A percentile compares a stretch with the other conserved stretches of the same genome.
Conservation (phyloP, 2,329 filamentous ascomycete species). For the Clarireedia monteithiana region DNA sequence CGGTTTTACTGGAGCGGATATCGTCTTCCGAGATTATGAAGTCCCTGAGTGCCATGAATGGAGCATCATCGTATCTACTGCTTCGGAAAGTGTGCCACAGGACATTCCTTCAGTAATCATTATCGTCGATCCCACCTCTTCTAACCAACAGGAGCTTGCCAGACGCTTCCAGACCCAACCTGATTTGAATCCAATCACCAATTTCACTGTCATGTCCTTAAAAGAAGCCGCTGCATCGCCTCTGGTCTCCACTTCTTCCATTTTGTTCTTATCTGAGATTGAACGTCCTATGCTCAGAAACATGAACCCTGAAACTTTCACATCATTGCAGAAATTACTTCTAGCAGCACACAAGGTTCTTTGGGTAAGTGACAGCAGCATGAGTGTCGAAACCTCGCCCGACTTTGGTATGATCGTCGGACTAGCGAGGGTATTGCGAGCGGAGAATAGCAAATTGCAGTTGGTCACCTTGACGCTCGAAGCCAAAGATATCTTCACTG, state of each 20-base stretch:
- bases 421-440: not conserved
- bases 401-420: not conserved
- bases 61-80: not conserved
- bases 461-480: not conserved
- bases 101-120: not conserved
- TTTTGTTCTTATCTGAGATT: slow-evolving; percentile 3
- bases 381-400: slow-evolving; percentile 16
- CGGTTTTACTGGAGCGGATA: not conserved
- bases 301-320: not conserved
- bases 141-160: not conserved
- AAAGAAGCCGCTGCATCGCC: not conserved
- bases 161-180: not conserved
- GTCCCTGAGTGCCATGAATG: not conserved
- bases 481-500: not conserved
- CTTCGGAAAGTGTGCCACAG: not conserved
- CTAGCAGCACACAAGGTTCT: slow-evolving; percentile 29
- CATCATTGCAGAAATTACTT: not conserved
- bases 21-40: not conserved
- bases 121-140: not conserved
- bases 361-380: slow-evolving; percentile 41
- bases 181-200: not conserved
- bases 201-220: not conserved
- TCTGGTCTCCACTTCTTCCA: not conserved
- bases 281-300: not conserved
- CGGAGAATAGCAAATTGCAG: not conserved